Evolutionary conservation across 768 basidiomycete genomes (phyloP), one percentile per base, ranked within the genome.

Genomic region (Lepiota brunneoincarnata): DNA sequence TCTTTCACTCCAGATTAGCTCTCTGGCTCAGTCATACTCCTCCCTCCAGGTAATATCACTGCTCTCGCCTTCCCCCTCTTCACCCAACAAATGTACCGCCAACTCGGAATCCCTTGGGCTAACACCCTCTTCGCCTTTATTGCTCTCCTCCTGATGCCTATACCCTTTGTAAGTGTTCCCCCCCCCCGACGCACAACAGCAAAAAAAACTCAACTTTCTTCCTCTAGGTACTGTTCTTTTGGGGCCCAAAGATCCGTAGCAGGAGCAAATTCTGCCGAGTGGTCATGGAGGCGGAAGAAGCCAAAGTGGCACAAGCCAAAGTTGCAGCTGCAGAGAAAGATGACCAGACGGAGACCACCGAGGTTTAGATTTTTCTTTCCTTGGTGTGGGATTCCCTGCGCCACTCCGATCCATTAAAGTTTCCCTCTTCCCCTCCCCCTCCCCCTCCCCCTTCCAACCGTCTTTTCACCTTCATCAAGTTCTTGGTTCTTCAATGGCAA

Each of bases 1-100:
- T 15, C 20, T 24, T 17, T 20, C 15, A 31, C 34, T 37, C 18
- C 17, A 18, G 21, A 1, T 43, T 3, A 34, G n/a, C n/a, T n/a
- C 17, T 12, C 12, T 7, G 3, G 10, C 5, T 12, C 23, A 17
- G 20, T n/a, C 18, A 18, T 18, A 6, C 15, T 37, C 11, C 31
- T 51, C 9, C 42, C 34, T 6, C 9, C 56, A 80, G 77, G 79
- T 34, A 79, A 78, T 49, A 58, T 79, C 17, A 65, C 74, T 21
- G 79, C 70, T 1, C 69, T 72, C 6, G 66, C 69, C 7, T 84
- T 86, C 67, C 78, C 83, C 0, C 70, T 86, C 4, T 85, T 85
- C 63, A 78, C 81, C n/a, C 63, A 70, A n/a, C 72, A 67, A 50
- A 78, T 84, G 77, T 84, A 78, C 63, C 63, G 64, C 1, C 63